A percentile compares a stretch with the other conserved stretches of the same genome.
Conservation (phyloP, 441 rosid genomes). For the Raphanus hybrid region DNA sequence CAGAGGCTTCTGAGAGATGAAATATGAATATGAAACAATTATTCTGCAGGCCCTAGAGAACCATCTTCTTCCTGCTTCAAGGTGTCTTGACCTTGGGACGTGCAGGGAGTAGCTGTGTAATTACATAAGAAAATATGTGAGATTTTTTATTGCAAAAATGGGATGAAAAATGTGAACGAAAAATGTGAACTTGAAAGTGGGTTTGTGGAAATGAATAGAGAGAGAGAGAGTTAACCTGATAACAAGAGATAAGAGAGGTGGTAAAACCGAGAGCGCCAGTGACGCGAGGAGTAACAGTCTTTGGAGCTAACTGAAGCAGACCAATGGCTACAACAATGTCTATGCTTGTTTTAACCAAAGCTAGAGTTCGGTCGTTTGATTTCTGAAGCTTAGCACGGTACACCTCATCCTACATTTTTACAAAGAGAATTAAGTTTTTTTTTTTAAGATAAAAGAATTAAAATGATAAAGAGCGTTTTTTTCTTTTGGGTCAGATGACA, state of each 20-base stretch:
- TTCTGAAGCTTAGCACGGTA: conserved; percentile 74
- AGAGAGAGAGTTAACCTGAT: conserved; percentile 64
- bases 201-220: background rate
- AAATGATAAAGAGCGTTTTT: too few species aligned
- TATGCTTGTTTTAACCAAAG: conserved; percentile 79
- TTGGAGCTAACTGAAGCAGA: conserved; percentile 89
- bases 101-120: conserved; percentile 75
- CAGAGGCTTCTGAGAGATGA: conserved; percentile 24
- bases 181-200: background rate
- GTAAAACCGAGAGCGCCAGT: conserved; percentile 89
- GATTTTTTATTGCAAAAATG: background rate
- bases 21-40: conserved; percentile 33
- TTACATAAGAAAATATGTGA: conserved; percentile 11
- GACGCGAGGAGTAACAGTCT: conserved; percentile 88
- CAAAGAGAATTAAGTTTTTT: conserved; percentile 3
- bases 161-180: background rate
- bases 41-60: conserved; percentile 25
- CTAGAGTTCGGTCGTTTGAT: conserved; percentile 86
- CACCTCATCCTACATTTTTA: conserved; percentile 63
- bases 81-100: conserved; percentile 75
- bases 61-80: conserved; percentile 48
- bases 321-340: conserved; percentile 91
- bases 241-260: conserved; percentile 91
- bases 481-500: too few species aligned
- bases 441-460: background rate